These are phyloP conservation scores for Lachnellula hyalina DNA, from an alignment of 2,329 filamentous ascomycete genomes.

Conservation along the genomic window DNA sequence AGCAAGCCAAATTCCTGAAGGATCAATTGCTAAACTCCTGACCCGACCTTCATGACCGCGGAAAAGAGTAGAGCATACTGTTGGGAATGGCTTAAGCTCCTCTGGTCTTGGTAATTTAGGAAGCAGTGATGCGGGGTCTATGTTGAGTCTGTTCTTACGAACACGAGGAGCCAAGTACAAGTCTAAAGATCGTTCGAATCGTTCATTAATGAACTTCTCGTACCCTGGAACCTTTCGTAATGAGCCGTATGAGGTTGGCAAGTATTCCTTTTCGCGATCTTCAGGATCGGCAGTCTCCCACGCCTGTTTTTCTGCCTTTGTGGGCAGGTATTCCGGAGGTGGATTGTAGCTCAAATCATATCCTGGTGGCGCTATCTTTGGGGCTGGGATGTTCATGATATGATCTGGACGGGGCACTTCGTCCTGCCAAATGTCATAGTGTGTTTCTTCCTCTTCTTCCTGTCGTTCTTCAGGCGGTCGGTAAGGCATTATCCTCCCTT, in stretches of 20 bases:
- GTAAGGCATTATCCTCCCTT: constrained; percentile 90
- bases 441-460: constrained; percentile 66
- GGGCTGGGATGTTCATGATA: constrained; percentile 90
- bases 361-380: constrained; percentile 86
- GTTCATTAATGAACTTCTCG: constrained; percentile 84
- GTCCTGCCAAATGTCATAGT: constrained; percentile 88
- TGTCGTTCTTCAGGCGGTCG: constrained; percentile 67
- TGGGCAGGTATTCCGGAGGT: constrained; percentile 87
- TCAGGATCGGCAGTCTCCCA: constrained; percentile 88
- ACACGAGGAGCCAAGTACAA: constrained; percentile 91
- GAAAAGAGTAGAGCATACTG: constrained; percentile 81
- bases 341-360: constrained; percentile 97
- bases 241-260: constrained; percentile 76
- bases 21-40: constrained; percentile 77
- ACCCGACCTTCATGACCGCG: constrained; percentile 85
- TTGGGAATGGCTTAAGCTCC: constrained; percentile 92
- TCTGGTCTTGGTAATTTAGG: constrained; percentile 91
- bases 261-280: constrained; percentile 82
- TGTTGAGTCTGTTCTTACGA: constrained; percentile 89
- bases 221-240: constrained; percentile 91
- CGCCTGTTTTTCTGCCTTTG: constrained; percentile 71
- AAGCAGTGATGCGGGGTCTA: constrained; percentile 86
- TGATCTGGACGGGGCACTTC: constrained; percentile 79
- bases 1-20: constrained; percentile 78
- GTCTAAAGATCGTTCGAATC: constrained; percentile 92